Evolutionary conservation across 2,329 filamentous ascomycete genomes (phyloP).

Genomic region (Coniochaeta hoffmannii): DNA sequence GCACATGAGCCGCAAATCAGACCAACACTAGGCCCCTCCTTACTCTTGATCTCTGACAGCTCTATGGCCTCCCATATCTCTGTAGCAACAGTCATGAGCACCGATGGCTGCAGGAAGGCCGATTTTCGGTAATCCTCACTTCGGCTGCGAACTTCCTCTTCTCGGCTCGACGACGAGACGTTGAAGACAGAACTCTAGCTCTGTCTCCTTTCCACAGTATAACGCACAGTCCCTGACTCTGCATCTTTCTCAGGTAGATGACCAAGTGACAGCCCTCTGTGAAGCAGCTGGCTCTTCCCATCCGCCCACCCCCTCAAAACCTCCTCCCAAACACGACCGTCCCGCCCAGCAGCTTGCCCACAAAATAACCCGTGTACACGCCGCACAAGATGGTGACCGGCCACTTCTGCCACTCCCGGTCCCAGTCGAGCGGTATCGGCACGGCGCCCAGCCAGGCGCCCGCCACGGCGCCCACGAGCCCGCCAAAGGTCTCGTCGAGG

Average conservation of each 20-base stretch:
- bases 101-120: too few species aligned
- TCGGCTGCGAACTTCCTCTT: too few species aligned
- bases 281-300: background rate
- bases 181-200: too few species aligned
- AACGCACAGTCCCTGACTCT: too few species aligned
- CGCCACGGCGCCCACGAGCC: constrained; percentile 65
- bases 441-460: constrained; percentile 92
- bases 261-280: background rate
- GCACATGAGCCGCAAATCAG: background rate
- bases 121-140: too few species aligned
- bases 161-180: too few species aligned
- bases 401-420: constrained; percentile 98
- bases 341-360: constrained; percentile 59
- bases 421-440: constrained; percentile 95
- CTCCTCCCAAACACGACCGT: constrained; percentile 38
- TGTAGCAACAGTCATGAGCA: too few species aligned
- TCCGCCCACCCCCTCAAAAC: constrained; percentile 19
- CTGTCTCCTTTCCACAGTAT: too few species aligned
- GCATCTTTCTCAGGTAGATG: background rate
- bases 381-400: constrained; percentile 86
- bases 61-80: too few species aligned
- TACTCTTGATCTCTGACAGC: background rate
- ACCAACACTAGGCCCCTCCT: background rate
- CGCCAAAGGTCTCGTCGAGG: constrained; percentile 79
- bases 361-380: constrained; percentile 67